Conservation (phyloP, 2,329 filamentous ascomycete species). For the Hypoxylon sp. region DNA sequence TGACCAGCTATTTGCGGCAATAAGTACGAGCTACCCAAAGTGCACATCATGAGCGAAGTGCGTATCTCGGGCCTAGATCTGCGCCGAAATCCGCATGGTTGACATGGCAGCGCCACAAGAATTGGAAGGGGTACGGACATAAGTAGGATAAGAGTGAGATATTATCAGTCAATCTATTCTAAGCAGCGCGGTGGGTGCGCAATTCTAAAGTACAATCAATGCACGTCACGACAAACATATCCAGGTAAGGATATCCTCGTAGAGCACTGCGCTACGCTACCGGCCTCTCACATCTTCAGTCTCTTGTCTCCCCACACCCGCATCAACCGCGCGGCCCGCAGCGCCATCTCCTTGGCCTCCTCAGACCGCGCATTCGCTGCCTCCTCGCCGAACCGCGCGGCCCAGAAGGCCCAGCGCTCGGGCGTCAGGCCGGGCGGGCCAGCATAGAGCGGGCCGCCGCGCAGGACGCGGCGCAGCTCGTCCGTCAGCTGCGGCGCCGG, state of each 20-base stretch:
- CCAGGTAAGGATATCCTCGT: too few relatives aligned
- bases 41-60: not conserved
- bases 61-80: not conserved
- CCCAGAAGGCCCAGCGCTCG: conserved; percentile 44
- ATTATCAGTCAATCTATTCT: too few relatives aligned
- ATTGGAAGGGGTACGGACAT: not conserved
- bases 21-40: not conserved
- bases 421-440: conserved; percentile 34
- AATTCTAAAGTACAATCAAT: too few relatives aligned
- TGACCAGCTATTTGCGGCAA: too few relatives aligned
- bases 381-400: conserved; percentile 34
- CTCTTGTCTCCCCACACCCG: conserved; percentile 37
- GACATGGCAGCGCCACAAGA: not conserved
- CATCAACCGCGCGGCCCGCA: conserved; percentile 41
- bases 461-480: conserved; percentile 26
- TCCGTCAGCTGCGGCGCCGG: conserved; percentile 36
- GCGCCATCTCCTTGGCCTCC: conserved; percentile 35
- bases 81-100: not conserved
- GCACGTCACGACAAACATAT: too few relatives aligned
- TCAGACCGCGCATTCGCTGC: conserved; percentile 28
- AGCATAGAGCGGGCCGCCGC: conserved; percentile 37
- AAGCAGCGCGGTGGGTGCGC: too few relatives aligned
- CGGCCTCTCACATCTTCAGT: not conserved
- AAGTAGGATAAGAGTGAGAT: not conserved
- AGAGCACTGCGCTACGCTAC: not conserved